phyloP scores from a whole-genome alignment of 2,329 filamentous ascomycete species.

The Monilinia polystroma region DNA sequence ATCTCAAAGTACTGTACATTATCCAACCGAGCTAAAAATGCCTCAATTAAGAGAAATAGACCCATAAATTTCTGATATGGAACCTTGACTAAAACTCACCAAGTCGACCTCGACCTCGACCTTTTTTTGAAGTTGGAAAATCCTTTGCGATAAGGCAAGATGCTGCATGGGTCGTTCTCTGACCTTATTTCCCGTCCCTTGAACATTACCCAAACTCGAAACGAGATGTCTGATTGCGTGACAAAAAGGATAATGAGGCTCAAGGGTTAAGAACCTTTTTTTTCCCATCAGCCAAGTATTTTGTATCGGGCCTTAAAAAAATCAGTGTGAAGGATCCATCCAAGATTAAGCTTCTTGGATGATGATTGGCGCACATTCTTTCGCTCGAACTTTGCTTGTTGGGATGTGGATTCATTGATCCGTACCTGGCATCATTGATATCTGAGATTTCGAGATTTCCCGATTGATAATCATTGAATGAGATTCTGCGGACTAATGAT shows the following conservation, averaged over 20 bases:
- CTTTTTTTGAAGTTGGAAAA: constrained; percentile 1
- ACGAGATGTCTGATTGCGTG: constrained; percentile 13
- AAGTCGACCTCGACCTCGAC: background rate
- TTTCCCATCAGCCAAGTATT: background rate
- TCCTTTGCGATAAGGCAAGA: constrained; percentile 8
- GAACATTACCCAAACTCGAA: background rate
- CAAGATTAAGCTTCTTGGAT: background rate
- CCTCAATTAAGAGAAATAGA: background rate
- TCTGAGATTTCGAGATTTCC: constrained; percentile 16
- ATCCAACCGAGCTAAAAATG: background rate
- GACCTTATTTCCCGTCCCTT: background rate
- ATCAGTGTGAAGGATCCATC: background rate
- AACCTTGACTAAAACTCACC: background rate
- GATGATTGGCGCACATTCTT: constrained; percentile 1
- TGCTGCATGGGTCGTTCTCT: constrained; percentile 11
- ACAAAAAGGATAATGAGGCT: constrained; percentile 13
- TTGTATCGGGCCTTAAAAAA: constrained; percentile 17
- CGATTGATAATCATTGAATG: constrained; percentile 7
- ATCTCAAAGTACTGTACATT: too few species aligned
- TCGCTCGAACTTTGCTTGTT: constrained; percentile 3
- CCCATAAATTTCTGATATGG: background rate
- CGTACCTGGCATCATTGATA: constrained; percentile 13
- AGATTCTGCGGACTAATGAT: background rate
- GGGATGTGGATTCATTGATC: background rate
- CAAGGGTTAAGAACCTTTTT: constrained; percentile 5